Evolutionary conservation across 2,329 filamentous ascomycete genomes (phyloP).

Genomic region (Fusarium sp.): DNA sequence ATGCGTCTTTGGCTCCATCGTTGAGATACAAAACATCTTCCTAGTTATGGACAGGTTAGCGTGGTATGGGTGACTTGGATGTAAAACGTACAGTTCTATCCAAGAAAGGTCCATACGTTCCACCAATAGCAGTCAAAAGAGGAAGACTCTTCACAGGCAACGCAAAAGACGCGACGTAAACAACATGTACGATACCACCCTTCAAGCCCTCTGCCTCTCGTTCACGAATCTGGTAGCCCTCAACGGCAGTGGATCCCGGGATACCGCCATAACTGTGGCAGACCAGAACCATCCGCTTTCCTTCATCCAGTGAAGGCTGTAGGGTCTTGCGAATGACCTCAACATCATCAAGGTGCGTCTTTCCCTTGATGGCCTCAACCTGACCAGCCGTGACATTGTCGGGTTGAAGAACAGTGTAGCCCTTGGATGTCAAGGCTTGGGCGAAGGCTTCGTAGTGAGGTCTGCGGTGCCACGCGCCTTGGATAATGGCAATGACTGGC

Average conservation of each 20-base stretch:
- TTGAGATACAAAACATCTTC: constrained; percentile 15
- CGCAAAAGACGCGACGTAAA: constrained; percentile 48
- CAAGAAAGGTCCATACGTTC: not conserved
- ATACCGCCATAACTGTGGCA: constrained; percentile 50
- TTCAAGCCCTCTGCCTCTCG: constrained; percentile 36
- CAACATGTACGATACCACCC: constrained; percentile 48
- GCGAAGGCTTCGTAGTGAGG: constrained; percentile 15
- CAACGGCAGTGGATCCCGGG: constrained; percentile 42
- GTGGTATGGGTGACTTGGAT: too few species aligned
- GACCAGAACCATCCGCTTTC: constrained; percentile 25
- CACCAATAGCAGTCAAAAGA: not conserved
- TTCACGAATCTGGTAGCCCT: constrained; percentile 46
- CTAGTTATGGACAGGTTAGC: not conserved
- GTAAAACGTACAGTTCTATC: constrained; percentile 5
- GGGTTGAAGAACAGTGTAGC: constrained; percentile 7
- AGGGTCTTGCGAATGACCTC: not conserved
- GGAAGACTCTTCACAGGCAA: constrained; percentile 25
- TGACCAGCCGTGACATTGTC: constrained; percentile 1
- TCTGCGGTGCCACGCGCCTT: constrained; percentile 26
- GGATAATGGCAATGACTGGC: constrained; percentile 12
- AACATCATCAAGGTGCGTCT: constrained; percentile 18
- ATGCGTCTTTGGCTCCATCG: not conserved
- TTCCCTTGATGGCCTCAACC: not conserved
- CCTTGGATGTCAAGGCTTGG: not conserved
- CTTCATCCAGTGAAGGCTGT: not conserved